Conservation (phyloP, 202 grass and related monocot genomes). For the Digitaria exilis region DNA sequence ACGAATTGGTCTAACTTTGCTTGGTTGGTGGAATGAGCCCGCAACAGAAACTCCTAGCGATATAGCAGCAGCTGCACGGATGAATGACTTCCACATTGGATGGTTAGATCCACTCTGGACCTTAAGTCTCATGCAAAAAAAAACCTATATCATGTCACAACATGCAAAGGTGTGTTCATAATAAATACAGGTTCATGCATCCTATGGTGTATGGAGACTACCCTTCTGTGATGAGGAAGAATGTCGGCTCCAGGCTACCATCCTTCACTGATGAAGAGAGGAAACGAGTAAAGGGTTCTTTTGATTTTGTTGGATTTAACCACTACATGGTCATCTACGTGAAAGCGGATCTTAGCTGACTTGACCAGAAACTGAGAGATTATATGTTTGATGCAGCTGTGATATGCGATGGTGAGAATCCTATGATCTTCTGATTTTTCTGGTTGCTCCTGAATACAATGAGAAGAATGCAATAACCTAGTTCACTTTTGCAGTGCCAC, state of each 20-base stretch:
- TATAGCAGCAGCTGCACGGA: conserved; percentile 68
- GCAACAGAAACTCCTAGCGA: conserved; percentile 58
- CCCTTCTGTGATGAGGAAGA: conserved; percentile 74
- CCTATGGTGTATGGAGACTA: conserved; percentile 78
- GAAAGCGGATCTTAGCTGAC: conserved; percentile 52
- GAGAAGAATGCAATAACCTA: background rate
- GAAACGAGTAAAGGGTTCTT: conserved; percentile 52
- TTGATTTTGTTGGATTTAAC: conserved; percentile 90
- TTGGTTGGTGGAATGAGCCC: conserved; percentile 77
- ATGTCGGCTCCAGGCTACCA: conserved; percentile 70
- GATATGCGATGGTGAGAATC: conserved; percentile 46
- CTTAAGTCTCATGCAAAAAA: background rate
- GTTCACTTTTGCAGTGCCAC: conserved; percentile 45
- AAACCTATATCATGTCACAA: background rate
- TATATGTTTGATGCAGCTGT: conserved; percentile 72
- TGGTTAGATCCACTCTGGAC: conserved; percentile 53
- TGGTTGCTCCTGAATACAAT: background rate
- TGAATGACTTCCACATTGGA: conserved; percentile 92
- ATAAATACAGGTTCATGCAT: conserved; percentile 61
- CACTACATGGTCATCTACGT: conserved; percentile 63
- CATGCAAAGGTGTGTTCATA: conserved; percentile 20
- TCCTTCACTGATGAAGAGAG: conserved; percentile 58
- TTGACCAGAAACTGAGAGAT: conserved; percentile 50
- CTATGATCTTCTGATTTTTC: background rate
- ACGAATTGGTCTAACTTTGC: conserved; percentile 70